A percentile compares a stretch with the other conserved stretches of the same genome.
Evolutionary conservation across 768 basidiomycete genomes (phyloP).

Genomic region (Leccinum fibrillosum): DNA sequence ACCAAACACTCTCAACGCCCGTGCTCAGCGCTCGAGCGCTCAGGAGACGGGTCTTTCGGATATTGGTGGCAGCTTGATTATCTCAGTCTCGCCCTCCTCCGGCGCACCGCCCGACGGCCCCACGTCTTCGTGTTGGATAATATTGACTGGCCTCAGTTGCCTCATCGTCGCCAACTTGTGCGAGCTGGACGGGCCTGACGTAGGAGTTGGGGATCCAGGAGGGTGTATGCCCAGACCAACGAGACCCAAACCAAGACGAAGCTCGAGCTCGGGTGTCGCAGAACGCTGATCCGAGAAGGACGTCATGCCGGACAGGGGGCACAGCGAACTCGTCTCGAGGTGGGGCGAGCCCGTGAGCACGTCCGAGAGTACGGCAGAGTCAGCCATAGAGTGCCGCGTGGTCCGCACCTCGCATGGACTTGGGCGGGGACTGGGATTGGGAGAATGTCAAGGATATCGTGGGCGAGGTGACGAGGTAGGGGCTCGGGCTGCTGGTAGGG

Average conservation of each 20-base stretch:
- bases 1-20: too few species aligned
- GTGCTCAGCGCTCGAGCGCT: too few species aligned
- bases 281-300: constrained; percentile 37
- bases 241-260: constrained; percentile 22
- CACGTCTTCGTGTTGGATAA: too few species aligned
- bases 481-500: constrained; percentile 73
- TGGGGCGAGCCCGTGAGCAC: constrained; percentile 16
- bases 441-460: constrained; percentile 41
- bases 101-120: too few species aligned
- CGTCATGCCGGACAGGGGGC: constrained; percentile 25
- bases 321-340: constrained; percentile 7
- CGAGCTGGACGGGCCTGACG: constrained; percentile 25
- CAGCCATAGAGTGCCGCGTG: constrained; percentile 20
- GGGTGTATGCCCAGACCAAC: neutral
- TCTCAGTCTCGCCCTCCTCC: constrained; percentile 37
- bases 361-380: constrained; percentile 16
- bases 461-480: constrained; percentile 34
- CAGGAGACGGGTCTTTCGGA: constrained; percentile 9
- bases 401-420: too few species aligned
- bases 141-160: too few species aligned
- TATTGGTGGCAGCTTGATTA: constrained; percentile 78
- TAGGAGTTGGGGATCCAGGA: constrained; percentile 16
- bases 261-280: constrained; percentile 41
- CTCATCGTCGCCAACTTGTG: too few species aligned
- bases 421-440: constrained; percentile 10